Percentiles rank a stretch among this genome's conserved stretches.
Evolutionary conservation across 2,329 filamentous ascomycete genomes (phyloP).

Genomic region (Alternaria triticina): DNA sequence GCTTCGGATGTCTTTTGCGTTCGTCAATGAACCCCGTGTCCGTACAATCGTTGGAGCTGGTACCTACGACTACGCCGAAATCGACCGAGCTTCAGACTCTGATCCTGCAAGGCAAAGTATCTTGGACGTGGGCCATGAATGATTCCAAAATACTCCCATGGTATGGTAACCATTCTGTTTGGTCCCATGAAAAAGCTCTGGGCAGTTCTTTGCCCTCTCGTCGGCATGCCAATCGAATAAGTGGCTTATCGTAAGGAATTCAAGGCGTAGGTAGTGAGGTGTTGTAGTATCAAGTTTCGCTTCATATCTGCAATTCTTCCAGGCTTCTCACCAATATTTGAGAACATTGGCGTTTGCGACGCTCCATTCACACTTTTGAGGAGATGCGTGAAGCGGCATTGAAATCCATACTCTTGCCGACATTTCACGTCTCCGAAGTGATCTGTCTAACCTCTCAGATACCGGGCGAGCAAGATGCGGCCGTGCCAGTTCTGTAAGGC

Average conservation of each 20-base stretch:
- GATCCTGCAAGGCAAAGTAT: background rate
- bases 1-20: background rate
- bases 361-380: background rate
- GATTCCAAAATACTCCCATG: background rate
- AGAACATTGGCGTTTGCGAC: background rate
- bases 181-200: background rate
- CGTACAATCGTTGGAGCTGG: background rate
- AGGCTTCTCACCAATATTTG: background rate
- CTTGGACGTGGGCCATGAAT: background rate
- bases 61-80: background rate
- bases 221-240: background rate
- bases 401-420: background rate
- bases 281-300: background rate
- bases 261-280: background rate
- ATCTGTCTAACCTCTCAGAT: background rate
- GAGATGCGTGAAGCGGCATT: background rate
- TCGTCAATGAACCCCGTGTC: too few relatives aligned
- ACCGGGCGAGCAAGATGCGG: background rate
- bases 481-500: background rate
- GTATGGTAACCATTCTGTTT: too few relatives aligned
- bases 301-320: background rate
- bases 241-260: background rate
- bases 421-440: background rate
- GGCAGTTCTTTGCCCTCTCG: background rate
- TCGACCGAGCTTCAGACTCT: background rate